Evolutionary conservation across 768 basidiomycete genomes (phyloP).

Genomic region (Tylopilus sp.): DNA sequence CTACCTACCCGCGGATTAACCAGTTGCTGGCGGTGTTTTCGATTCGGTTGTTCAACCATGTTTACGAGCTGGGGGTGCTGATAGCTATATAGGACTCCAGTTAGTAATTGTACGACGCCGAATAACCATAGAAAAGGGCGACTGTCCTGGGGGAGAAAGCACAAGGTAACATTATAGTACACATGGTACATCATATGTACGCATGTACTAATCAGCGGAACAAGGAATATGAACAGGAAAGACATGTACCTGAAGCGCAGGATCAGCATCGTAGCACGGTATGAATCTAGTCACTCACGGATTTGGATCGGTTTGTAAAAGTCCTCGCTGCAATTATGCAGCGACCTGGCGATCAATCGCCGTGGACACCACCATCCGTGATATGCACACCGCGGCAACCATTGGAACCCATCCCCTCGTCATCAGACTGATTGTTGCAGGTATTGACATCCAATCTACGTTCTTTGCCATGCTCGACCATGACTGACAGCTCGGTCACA

Average conservation of each 20-base stretch:
- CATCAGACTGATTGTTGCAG: background rate
- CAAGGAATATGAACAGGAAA: background rate
- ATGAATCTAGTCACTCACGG: background rate
- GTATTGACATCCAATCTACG: background rate
- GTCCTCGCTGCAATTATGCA: background rate
- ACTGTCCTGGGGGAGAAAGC: background rate
- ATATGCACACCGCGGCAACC: too few species aligned
- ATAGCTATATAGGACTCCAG: too few species aligned
- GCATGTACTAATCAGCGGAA: background rate
- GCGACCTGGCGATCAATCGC: background rate
- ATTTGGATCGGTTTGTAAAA: background rate
- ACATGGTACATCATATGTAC: background rate
- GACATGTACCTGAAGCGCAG: background rate
- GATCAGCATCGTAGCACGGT: background rate
- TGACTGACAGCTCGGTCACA: background rate
- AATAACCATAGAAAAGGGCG: background rate
- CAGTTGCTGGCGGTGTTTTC: background rate
- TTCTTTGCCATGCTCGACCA: background rate
- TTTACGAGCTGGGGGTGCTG: background rate
- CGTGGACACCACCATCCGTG: background rate
- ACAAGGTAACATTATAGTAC: background rate
- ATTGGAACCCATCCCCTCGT: background rate
- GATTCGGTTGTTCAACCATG: background rate
- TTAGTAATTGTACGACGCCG: background rate
- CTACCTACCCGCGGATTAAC: background rate